Percentiles rank a stretch among this genome's conserved stretches.
These are phyloP conservation scores for Inosperma sp. DNA, from an alignment of 768 basidiomycete species.

Conservation along the genomic window DNA sequence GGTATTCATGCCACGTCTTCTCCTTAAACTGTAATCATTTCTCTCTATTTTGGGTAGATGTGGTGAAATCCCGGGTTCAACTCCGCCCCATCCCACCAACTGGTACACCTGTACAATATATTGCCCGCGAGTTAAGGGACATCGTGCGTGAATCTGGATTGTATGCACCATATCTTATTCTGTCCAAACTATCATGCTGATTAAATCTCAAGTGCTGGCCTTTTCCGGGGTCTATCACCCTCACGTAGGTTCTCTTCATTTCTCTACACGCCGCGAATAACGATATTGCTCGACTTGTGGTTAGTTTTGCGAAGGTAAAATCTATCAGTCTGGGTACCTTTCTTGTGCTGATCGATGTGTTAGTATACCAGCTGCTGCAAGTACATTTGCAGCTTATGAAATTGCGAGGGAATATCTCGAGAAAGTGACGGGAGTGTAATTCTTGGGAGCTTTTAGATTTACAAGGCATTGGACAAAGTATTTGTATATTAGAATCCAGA, in stretches of 20 bases:
- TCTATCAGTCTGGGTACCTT: not conserved
- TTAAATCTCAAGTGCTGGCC: conserved; percentile 41
- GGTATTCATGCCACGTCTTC: conserved; percentile 40
- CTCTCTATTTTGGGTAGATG: conserved; percentile 56
- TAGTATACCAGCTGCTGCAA: conserved; percentile 90
- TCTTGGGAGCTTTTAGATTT: too few relatives aligned
- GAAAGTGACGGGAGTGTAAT: conserved; percentile 32
- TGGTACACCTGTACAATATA: conserved; percentile 73
- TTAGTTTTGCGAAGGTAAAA: conserved; percentile 60
- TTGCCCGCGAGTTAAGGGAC: conserved; percentile 59
- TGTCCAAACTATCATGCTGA: not conserved
- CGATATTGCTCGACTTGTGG: not conserved
- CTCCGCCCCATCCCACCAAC: conserved; percentile 68
- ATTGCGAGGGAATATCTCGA: conserved; percentile 56
- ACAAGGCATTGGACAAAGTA: too few relatives aligned
- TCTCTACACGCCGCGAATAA: not conserved
- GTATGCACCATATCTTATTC: conserved; percentile 40
- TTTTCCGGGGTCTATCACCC: conserved; percentile 73
- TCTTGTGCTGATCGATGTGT: not conserved
- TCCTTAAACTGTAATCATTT: not conserved
- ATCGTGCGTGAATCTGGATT: conserved; percentile 69
- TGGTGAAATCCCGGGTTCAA: conserved; percentile 89
- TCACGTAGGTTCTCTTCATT: conserved; percentile 55
- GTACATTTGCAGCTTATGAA: conserved; percentile 89
- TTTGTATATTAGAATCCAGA: too few relatives aligned